phyloP scores from a whole-genome alignment of 129 eudicot species.

The Flaveria linearis region DNA sequence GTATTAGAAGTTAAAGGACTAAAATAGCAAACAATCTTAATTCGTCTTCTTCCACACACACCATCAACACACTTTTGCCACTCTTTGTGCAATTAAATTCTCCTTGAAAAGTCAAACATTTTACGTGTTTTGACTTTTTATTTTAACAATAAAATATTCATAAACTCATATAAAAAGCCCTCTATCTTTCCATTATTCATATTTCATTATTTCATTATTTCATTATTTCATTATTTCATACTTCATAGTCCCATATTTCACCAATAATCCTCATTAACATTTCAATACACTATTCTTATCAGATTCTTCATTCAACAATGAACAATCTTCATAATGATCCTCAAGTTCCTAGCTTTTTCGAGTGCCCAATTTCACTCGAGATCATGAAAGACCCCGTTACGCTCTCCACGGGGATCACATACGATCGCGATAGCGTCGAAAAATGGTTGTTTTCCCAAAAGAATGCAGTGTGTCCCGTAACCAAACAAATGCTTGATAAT shows the following conservation, averaged over 20 bases:
- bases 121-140: slow-evolving; percentile 8
- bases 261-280: not conserved
- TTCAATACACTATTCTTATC: not conserved
- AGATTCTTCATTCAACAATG: slow-evolving; percentile 8
- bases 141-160: not conserved
- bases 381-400: slow-evolving; percentile 42
- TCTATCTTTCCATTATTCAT: too few relatives aligned
- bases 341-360: slow-evolving; percentile 29
- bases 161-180: not conserved
- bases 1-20: too few relatives aligned
- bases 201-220: too few relatives aligned
- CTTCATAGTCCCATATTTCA: not conserved
- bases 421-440: slow-evolving; percentile 36
- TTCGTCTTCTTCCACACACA: too few relatives aligned
- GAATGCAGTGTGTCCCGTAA: slow-evolving; percentile 30
- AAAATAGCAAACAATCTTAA: too few relatives aligned
- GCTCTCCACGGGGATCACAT: slow-evolving; percentile 39
- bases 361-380: slow-evolving; percentile 41
- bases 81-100: not conserved
- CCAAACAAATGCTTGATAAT: slow-evolving; percentile 27
- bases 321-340: not conserved
- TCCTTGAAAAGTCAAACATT: slow-evolving; percentile 2
- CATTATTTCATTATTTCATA: not conserved
- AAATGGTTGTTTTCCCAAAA: slow-evolving; percentile 30
- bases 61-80: too few relatives aligned